phyloP scores from a whole-genome alignment of 164 flowering plant species.

The Chimonanthus praecox region DNA sequence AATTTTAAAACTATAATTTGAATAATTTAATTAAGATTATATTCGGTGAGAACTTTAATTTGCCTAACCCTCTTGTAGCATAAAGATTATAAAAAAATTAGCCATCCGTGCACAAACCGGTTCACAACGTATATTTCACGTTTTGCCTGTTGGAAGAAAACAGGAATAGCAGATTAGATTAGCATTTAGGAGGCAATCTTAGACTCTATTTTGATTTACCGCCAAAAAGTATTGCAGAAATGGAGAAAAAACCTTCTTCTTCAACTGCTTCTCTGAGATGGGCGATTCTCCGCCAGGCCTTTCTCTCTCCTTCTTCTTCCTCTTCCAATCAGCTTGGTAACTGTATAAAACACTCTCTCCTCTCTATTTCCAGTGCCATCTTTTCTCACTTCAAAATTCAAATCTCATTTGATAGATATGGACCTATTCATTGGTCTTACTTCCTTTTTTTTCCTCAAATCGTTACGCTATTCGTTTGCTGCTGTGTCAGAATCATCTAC shows the following conservation, averaged over 20 bases:
- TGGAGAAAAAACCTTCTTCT: background rate
- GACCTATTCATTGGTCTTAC: background rate
- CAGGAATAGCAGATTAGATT: too few species aligned
- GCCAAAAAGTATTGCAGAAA: background rate
- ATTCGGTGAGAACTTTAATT: too few species aligned
- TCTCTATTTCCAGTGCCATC: background rate
- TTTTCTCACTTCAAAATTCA: background rate
- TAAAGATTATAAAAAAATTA: too few species aligned
- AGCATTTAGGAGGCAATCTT: too few species aligned
- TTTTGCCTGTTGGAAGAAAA: too few species aligned
- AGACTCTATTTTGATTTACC: background rate
- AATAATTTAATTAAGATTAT: too few species aligned
- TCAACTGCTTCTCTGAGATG: slow-evolving; percentile 60
- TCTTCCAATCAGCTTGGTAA: background rate
- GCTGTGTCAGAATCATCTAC: background rate
- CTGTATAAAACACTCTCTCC: background rate
- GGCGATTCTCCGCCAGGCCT: slow-evolving; percentile 65
- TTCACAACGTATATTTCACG: too few species aligned
- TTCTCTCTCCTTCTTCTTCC: slow-evolving; percentile 13
- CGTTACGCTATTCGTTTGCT: too few species aligned
- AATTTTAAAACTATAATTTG: too few species aligned
- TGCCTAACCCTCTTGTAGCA: too few species aligned
- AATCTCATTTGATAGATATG: background rate
- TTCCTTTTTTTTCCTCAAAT: too few species aligned
- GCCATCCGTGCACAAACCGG: too few species aligned